Evolutionary conservation across 768 basidiomycete genomes (phyloP).

Genomic region (Termitomyces sp.): DNA sequence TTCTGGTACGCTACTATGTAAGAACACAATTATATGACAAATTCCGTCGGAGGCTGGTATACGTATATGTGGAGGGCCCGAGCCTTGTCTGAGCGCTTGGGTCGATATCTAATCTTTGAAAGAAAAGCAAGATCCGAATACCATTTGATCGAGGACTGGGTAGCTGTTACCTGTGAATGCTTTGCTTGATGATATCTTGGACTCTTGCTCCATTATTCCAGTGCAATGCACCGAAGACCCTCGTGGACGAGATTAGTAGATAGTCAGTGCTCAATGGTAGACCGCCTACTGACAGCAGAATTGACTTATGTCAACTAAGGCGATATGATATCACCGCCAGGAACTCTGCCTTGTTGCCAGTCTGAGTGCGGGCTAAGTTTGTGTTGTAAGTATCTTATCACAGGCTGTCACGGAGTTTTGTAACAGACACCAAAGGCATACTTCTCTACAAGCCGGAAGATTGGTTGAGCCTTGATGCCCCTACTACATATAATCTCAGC

Average conservation of each 20-base stretch:
- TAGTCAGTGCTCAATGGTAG: background rate
- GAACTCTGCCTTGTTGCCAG: background rate
- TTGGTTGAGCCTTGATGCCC: slow-evolving; percentile 52
- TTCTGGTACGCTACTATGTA: background rate
- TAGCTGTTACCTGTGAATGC: no score
- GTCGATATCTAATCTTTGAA: no score
- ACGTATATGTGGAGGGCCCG: no score
- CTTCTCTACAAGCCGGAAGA: slow-evolving; percentile 48
- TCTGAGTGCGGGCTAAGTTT: background rate
- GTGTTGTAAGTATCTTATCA: background rate
- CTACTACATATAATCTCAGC: slow-evolving; percentile 26
- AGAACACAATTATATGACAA: background rate
- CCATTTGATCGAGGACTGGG: no score
- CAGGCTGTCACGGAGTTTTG: background rate
- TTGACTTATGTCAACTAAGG: background rate
- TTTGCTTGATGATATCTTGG: no score
- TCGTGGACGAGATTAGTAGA: no score
- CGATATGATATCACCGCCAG: background rate
- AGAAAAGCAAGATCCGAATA: no score
- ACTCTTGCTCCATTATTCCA: no score
- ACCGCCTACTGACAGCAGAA: background rate
- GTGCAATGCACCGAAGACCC: background rate
- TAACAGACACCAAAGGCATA: background rate
- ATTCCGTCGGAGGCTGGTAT: background rate
- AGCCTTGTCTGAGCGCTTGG: no score